Evolutionary conservation across 2,329 filamentous ascomycete genomes (phyloP), one percentile per base, ranked within the genome.

Genomic region (Xylaria polymorpha): DNA sequence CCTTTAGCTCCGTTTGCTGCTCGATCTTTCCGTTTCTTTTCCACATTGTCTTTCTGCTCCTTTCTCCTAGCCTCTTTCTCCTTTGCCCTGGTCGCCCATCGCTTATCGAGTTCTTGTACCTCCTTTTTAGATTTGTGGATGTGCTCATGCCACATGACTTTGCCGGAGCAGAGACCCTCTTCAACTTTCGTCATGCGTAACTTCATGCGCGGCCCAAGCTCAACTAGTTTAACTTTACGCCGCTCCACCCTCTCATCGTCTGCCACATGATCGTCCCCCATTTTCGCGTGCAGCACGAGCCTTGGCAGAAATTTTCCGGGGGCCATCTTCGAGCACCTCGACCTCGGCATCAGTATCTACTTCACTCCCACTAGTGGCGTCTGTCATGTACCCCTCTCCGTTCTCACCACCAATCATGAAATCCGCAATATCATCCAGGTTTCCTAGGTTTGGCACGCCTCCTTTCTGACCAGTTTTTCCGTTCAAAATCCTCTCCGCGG

Each of bases 91-190:
- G 91, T 83, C 74, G 94, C 91, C 93, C 96, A 98, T 74, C 89
- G 87, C 83, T 91, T 88, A 74, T 98, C 94, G 74, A 98, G 82
- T 72, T 92, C 88, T 77, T 90, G 88, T 66, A 94, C 83, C 80
- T 99, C 94, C 20, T 88, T 87, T 74, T 89, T 89, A 7, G 89
- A 90, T 86, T 99, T 99, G 78, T 91, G 88, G 62, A 98, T 90
- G 78, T 94, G 97, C 79, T 98, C 94, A 80, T 99, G 96, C 96
- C 96, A 99, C 92, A 99, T 93, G 66, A 97, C 88, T 79, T 94
- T 96, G 59, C 96, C 96, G 32, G 88, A 87, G 76, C 94, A 98
- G 7, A 98, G 82, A 1, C 95, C 96, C 75, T 99, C 96, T 78
- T 99, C 96, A 4, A 99, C 94, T 83, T 99, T 99, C 64, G 94